phyloP scores from a whole-genome alignment of 768 basidiomycete genomes.

The Lactifluus volemus region DNA sequence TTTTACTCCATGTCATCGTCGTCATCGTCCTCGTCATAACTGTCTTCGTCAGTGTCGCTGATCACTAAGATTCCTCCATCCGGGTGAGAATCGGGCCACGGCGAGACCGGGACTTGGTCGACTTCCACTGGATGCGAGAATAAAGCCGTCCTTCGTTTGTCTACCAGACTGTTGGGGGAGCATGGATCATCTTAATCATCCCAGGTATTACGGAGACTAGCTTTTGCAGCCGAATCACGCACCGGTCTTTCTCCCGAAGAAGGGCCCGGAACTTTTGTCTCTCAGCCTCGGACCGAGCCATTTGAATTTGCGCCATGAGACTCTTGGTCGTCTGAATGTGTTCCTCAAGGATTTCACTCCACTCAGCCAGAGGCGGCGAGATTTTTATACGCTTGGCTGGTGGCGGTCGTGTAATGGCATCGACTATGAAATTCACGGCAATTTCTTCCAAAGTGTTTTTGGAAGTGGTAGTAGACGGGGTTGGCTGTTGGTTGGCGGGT shows the following conservation, averaged over 20 bases:
- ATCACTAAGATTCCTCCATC: conserved; percentile 37
- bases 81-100: conserved; percentile 38
- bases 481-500: conserved; percentile 29
- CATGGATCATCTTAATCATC: conserved; percentile 2
- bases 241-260: conserved; percentile 45
- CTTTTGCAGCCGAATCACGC: conserved; percentile 26
- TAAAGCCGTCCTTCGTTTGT: conserved; percentile 23
- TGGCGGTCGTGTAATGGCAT: conserved; percentile 12
- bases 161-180: conserved; percentile 28
- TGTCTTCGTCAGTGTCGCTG: conserved; percentile 37
- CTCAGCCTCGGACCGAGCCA: conserved; percentile 38
- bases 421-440: conserved; percentile 8
- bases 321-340: conserved; percentile 43
- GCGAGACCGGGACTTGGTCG: background rate
- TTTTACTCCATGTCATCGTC: conserved; percentile 26
- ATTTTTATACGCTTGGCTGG: conserved; percentile 16
- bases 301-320: conserved; percentile 38
- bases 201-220: background rate
- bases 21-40: conserved; percentile 21
- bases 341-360: conserved; percentile 37
- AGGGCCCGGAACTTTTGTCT: conserved; percentile 35
- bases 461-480: conserved; percentile 21
- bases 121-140: background rate
- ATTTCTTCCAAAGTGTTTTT: conserved; percentile 3
- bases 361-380: conserved; percentile 30